Evolutionary conservation across 1,284 basidiomycete genomes (phyloP).

Genomic region (Ganoderma lingzhi): DNA sequence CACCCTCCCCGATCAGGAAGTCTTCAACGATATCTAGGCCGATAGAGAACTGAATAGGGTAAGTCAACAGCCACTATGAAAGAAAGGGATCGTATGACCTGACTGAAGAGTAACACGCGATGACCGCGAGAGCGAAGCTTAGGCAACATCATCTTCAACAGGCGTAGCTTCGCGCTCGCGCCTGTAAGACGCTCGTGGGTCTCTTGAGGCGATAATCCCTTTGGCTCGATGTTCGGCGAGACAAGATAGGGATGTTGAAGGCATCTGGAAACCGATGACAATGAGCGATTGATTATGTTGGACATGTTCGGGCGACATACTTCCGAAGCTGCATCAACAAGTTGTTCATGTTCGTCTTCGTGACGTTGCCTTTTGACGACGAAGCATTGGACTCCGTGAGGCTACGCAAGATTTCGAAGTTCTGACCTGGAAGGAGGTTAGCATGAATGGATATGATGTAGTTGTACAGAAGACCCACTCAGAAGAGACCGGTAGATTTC

Average conservation of each 20-base stretch:
- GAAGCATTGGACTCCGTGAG: constrained; percentile 52
- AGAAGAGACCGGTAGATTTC: constrained; percentile 89
- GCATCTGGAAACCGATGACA: constrained; percentile 55
- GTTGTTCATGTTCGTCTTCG: constrained; percentile 73
- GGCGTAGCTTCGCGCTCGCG: constrained; percentile 87
- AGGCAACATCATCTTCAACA: constrained; percentile 85
- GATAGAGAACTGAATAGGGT: constrained; percentile 81
- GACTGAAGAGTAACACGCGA: constrained; percentile 96
- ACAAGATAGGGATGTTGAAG: constrained; percentile 93
- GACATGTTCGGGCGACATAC: constrained; percentile 48
- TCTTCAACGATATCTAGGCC: constrained; percentile 93
- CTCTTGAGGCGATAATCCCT: constrained; percentile 63
- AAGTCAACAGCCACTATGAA: not conserved
- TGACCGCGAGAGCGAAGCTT: constrained; percentile 92
- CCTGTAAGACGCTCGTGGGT: constrained; percentile 85
- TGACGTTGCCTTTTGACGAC: constrained; percentile 41
- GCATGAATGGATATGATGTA: not conserved
- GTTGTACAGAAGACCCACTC: constrained; percentile 51
- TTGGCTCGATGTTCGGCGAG: constrained; percentile 83
- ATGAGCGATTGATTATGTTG: not conserved
- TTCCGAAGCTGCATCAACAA: constrained; percentile 89
- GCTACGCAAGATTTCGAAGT: constrained; percentile 69
- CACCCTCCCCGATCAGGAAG: constrained; percentile 89
- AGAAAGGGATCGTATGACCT: constrained; percentile 61
- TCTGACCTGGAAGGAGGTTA: constrained; percentile 59